Evolutionary conservation across 805 yeast genomes (phyloP), one percentile per base, ranked within the genome.

Genomic region (Cyberlindnera veronae): DNA sequence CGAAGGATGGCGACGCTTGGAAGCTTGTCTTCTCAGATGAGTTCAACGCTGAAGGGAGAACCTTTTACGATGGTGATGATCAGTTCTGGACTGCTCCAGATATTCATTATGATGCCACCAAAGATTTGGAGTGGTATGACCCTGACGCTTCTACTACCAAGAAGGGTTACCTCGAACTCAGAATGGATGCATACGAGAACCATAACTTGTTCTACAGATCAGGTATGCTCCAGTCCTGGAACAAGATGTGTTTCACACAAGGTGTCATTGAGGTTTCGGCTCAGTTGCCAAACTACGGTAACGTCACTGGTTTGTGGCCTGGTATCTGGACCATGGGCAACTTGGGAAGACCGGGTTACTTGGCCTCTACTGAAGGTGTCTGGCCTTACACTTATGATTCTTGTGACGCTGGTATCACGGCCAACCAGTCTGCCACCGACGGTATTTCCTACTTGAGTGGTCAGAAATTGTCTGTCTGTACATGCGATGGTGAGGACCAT

Each of bases 241-340:
- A 90, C 64, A 80, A 82, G 64, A 55, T 90, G 58, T 90, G 98
- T 58, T 88, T 84, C 60, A 81, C 95, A 4, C 88, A 88, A 57
- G 97, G 97, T 36, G 60, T 68, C 30, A 53, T 89, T 48, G 96
- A 86, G 58, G 76, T 84, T 5, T 79, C 88, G 9, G 91, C 85
- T 0, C 73, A 74, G 44, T 65, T 90, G 46, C 96, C 97, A 24
- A 86, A 87, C 47, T 76, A 74, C 51, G 95, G 95, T 53, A 68
- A 77, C 41, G 72, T 81, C 22, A 69, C 83, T 5, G 98, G 98
- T 16, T 67, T 90, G 49, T 90, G 98, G 98, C 97, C 98, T 1
- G 98, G 96, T 71, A 53, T 87, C 42, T 90, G 97, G 97, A 75
- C 96, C 5, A 71, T 90, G 79, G 97, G 97, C 32, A 90, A 90